Conservation (phyloP, 148 eudicot genomes). For the Rhododendron simsii region DNA sequence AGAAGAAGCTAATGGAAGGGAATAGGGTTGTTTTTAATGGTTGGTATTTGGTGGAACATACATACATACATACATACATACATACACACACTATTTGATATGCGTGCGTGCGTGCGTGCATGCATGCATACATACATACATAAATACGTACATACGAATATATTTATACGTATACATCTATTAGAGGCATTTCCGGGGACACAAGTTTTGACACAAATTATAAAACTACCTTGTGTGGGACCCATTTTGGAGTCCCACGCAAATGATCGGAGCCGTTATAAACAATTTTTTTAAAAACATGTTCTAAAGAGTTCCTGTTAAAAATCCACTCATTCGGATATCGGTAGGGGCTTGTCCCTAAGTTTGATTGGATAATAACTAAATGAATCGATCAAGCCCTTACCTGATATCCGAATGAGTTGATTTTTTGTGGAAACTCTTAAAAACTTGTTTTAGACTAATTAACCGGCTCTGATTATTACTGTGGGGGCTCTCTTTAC, state of each 20-base stretch:
- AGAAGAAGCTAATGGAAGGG: slow-evolving; percentile 76
- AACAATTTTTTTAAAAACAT: background rate
- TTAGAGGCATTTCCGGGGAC: background rate
- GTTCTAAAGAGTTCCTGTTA: background rate
- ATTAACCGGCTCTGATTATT: background rate
- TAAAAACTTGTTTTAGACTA: background rate
- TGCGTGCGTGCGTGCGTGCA: no score
- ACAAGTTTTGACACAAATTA: background rate
- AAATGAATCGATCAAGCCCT: background rate
- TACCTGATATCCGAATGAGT: no score
- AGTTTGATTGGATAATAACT: no score
- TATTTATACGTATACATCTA: no score
- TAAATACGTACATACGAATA: no score
- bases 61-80: background rate
- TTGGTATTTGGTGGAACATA: slow-evolving; percentile 17
- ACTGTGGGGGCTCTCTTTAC: background rate
- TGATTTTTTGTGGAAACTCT: background rate
- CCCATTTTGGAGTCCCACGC: background rate
- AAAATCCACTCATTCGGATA: background rate
- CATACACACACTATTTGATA: background rate
- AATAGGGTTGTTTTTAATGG: slow-evolving; percentile 68
- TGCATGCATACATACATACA: background rate
- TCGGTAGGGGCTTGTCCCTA: background rate
- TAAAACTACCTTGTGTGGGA: background rate
- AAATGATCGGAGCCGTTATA: background rate